Base-by-base conservation (phyloP, 2,329 filamentous ascomycete species). In the Sporothrix schenckii region DNA sequence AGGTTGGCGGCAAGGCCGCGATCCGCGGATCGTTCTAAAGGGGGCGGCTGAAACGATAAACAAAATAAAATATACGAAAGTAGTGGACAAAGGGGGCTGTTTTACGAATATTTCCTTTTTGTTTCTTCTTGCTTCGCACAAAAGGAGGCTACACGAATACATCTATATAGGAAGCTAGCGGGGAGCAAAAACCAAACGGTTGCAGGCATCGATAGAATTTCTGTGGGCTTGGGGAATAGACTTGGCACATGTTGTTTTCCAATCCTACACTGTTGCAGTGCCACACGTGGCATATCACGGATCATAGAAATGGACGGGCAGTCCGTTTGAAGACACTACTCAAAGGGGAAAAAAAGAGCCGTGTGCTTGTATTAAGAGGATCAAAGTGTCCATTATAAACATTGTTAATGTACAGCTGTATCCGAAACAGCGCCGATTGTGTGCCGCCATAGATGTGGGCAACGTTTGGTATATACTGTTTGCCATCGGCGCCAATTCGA, bases 1-100 rank as follows among this genome's bases (percentile, higher is more conserved):
- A 97, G 80, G 90, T 97, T 65, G 94, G 94, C 74, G 91, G 88
- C 72, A 94, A 97, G 84, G 91, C 91, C 56, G 94, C 93, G 75
- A 89, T 95, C 72, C 85, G 93, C 75, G 92, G 92, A 50, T 52
- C 71, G 24, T 72, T 74, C 27, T 74, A 73, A 61, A 39, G 14
- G 39, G 39, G 19, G 24, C 30, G 34, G 24, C 3, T n/a, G 11
- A 24, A 24, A 65, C 41, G 41, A 61, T n/a, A 47, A n/a, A 14
- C 16, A 61, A 50, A 44, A 63, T 24, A 47, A 16, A 10, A 63
- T 27, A 39, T 63, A 63, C 58, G 58, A 63, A 47, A 47, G 63
- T 9, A 4, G 69, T 50, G 34, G 66, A 13, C 58, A 47, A 24
- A n/a, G 58, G 58, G 58, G 21, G 41, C 50, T 30, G 61, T 13